Base-by-base conservation (phyloP, 2,329 filamentous ascomycete genomes). In the Alternaria sp. region DNA sequence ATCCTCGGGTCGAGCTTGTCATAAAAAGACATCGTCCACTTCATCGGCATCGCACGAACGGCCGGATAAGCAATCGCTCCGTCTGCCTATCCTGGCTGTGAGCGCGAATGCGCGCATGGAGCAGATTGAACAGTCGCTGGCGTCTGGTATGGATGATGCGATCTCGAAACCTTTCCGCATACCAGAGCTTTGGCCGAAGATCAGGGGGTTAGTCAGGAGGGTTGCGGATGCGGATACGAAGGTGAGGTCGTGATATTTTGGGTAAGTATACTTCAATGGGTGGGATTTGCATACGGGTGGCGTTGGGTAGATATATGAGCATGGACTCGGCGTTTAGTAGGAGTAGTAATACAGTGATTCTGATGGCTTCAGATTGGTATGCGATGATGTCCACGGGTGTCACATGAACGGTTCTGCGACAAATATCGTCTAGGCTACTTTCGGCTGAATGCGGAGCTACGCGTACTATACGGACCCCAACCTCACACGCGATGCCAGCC, bases 21-120 rank as follows among this genome's bases (percentile, higher is more conserved):
- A 28, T 30, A 50, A 12, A 3, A 49, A 25, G 55, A 46, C 5
- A 2, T 45, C 8, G 1, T 62, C 45, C 19, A 17, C 60, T 10
- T 30, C 50, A 3, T 45, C 50, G 15, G n/a, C 30, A 5, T 55
- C 56, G 19, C 50, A 54, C 5, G 26, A 45, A 21, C 36, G 26
- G 1, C 10, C 50, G 5, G 53, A 65, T 1, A 51, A 56, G 10
- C 25, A 61, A 5, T 44, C 13, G 7, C 32, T 59, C 1, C 67
- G 72, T 11, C 53, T 78, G 5, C 74, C 75, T 4, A 73, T 79
- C 11, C 61, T 79, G 5, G 77, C 76, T 11, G 75, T 79, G 3
- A 80, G 75, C 45, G 76, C 77, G 1, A 79, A 80, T 65, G 77
- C 76, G 6, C 66, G 77, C 23, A 71, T 68, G 54, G 75, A 79